Base-by-base conservation (phyloP, 345 rosid species). In the Conringia planisiliqua region DNA sequence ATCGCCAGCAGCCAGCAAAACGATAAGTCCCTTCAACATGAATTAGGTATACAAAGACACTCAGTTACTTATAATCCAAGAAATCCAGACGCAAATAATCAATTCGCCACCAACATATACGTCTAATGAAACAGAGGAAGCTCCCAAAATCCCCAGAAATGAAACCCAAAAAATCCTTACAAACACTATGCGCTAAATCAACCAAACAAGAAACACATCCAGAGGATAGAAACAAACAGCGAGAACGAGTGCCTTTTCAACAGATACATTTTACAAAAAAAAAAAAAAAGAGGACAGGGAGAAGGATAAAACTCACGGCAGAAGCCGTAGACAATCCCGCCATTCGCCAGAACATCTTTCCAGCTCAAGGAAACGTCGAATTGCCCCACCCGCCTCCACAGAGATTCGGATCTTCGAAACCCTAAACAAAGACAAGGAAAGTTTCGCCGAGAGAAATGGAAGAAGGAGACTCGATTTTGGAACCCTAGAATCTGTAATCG, bases 301-400 rank as follows among this genome's bases (percentile, higher is more conserved):
- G 72, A 40, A 72, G 60, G 50, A 47, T 22, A 54, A 38, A 47
- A 84, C 95, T 84, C 81, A 92, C 98, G 73, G 96, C 95, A 75
- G 98, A 92, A 14, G 96, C 91, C 59, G 98, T 85, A 73, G 96
- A 88, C 81, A 92, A 85, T 46, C 95, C 96, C 7, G 95, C 85
- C 95, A 92, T 92, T 48, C 93, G 96, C 98, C 98, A 92, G 78
- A 92, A 92, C 98, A 92, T 92, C 76, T 82, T 86, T 68, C 36
- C 75, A 75, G 72, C 33, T 44, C 33, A 57, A 56, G 26, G 47
- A 40, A 46, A 48, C 61, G 70, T 30, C 48, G 70, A 82, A 69
- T 51, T 71, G 68, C 22, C 27, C 74, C 30, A 3, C 27, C 50
- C 32, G 63, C 74, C 40, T 24, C 52, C 33, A 60, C 16, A 20